Evolutionary conservation across 345 rosid species (phyloP).

Genomic region (Melaleuca quinquenervia): DNA sequence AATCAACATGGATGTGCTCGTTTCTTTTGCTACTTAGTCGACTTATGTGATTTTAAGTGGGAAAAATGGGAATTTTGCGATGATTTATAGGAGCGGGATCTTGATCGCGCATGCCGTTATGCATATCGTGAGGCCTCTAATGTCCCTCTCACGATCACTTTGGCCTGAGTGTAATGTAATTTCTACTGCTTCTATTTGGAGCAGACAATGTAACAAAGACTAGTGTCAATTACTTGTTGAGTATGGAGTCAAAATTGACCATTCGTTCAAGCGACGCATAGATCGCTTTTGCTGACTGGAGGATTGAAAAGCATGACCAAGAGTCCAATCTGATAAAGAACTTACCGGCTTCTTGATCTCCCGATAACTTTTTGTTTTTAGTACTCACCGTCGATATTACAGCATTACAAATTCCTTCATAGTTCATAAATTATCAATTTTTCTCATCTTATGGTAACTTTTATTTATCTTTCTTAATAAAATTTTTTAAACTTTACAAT

Average conservation of each 20-base stretch:
- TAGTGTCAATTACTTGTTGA: background rate
- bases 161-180: background rate
- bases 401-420: background rate
- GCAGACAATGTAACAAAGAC: background rate
- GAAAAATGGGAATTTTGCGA: fast-evolving
- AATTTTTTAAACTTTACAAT: background rate
- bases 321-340: background rate
- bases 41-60: background rate
- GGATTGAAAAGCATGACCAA: background rate
- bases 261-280: background rate
- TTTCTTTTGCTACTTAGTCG: fast-evolving
- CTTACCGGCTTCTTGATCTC: background rate
- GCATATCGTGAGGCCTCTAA: background rate
- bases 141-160: background rate
- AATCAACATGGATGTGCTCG: background rate
- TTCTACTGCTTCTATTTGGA: background rate
- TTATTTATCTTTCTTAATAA: background rate
- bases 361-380: background rate
- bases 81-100: background rate
- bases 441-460: background rate
- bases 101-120: background rate
- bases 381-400: background rate
- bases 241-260: background rate
- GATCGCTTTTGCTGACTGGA: background rate
- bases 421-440: background rate